Conservation (phyloP, 2,329 filamentous ascomycete genomes). For the Grosmannia clavigera region DNA sequence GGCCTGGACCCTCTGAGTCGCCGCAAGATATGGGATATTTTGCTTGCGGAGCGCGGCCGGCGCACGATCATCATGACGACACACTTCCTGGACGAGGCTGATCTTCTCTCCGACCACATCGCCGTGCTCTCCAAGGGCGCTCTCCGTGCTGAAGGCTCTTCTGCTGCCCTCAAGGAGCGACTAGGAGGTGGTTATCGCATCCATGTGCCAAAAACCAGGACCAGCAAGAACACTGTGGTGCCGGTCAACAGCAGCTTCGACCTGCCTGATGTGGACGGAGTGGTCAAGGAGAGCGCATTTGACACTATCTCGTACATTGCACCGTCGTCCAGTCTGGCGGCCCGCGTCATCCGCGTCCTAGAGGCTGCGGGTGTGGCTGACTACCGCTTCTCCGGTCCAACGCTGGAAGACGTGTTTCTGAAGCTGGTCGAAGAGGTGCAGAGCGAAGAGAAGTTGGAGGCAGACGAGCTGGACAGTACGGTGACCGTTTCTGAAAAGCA, state of each 20-base stretch:
- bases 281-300: slow-evolving; percentile 46
- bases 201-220: slow-evolving; percentile 46
- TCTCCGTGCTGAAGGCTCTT: slow-evolving; percentile 70
- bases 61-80: slow-evolving; percentile 82
- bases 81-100: slow-evolving; percentile 88
- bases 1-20: slow-evolving; percentile 79
- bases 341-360: slow-evolving; percentile 56
- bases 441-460: slow-evolving; percentile 26
- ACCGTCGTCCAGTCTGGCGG: slow-evolving; percentile 55
- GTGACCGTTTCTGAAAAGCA: not conserved
- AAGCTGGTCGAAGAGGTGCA: slow-evolving; percentile 71
- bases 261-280: slow-evolving; percentile 39
- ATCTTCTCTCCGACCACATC: slow-evolving; percentile 79
- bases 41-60: slow-evolving; percentile 69
- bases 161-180: slow-evolving; percentile 71
- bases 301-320: slow-evolving; percentile 66
- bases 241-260: slow-evolving; percentile 11
- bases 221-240: slow-evolving; percentile 12
- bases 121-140: slow-evolving; percentile 76
- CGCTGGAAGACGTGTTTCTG: slow-evolving; percentile 86
- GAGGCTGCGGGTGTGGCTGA: slow-evolving; percentile 56
- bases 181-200: slow-evolving; percentile 79
- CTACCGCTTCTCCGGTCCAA: slow-evolving; percentile 78
- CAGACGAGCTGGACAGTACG: not conserved
- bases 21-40: slow-evolving; percentile 87